Evolutionary conservation across 2,329 filamentous ascomycete species (phyloP).

Genomic region (Graphiopsis chlorocephala): DNA sequence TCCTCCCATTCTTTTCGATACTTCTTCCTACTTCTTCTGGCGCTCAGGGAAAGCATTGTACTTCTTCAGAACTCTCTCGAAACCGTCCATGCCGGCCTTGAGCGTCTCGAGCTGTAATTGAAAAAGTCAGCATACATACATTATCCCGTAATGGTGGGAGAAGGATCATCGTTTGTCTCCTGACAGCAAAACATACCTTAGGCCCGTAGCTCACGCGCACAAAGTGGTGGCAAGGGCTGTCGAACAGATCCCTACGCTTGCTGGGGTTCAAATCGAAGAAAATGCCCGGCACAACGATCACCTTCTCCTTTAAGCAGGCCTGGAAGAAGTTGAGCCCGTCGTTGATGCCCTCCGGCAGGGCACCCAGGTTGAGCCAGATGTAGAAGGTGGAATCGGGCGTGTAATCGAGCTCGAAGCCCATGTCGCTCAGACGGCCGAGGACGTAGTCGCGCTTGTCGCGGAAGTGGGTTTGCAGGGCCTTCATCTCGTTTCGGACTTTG

Average conservation of each 20-base stretch:
- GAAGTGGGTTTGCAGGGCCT: conserved; percentile 85
- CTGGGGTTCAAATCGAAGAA: conserved; percentile 97
- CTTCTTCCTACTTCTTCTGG: conserved; percentile 8
- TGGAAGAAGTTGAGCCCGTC: conserved; percentile 97
- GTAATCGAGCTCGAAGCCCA: conserved; percentile 78
- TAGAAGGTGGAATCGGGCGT: conserved; percentile 93
- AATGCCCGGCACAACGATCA: conserved; percentile 94
- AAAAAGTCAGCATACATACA: background rate
- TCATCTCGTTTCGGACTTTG: conserved; percentile 81
- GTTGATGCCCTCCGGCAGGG: conserved; percentile 74
- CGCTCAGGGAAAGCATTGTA: conserved; percentile 33
- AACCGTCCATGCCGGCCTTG: conserved; percentile 76
- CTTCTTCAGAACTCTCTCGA: conserved; percentile 77
- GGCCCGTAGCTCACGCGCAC: conserved; percentile 83
- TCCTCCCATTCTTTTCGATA: background rate
- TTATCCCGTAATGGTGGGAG: background rate
- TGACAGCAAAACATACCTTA: conserved; percentile 35
- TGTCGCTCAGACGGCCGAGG: conserved; percentile 71
- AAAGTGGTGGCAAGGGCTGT: conserved; percentile 89
- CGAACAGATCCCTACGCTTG: conserved; percentile 84
- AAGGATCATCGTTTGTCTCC: conserved; percentile 4
- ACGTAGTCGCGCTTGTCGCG: conserved; percentile 91
- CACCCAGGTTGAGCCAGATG: conserved; percentile 68
- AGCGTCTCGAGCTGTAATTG: conserved; percentile 63
- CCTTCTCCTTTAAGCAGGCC: conserved; percentile 87